phyloP scores from a whole-genome alignment of 139 green algal genomes.

The Ettlia oleoabundans region DNA sequence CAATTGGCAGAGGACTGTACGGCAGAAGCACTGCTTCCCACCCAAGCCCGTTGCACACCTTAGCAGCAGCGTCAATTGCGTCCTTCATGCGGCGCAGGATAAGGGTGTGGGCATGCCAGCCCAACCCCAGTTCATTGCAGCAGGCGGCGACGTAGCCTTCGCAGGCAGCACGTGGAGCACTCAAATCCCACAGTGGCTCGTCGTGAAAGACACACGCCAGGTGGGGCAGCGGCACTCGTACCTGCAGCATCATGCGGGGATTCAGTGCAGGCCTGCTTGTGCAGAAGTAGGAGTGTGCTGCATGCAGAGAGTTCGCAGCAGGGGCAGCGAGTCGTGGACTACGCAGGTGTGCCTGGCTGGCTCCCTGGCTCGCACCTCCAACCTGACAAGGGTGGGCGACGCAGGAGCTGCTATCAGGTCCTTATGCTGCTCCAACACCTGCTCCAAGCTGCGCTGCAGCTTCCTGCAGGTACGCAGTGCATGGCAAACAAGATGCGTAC shows the following conservation, averaged over 20 bases:
- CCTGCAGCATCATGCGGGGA: background rate
- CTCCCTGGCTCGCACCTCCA: constrained; percentile 1
- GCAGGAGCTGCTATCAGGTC: background rate
- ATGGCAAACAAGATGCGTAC: too few species aligned
- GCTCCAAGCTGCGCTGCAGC: constrained; percentile 13
- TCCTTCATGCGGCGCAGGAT: constrained; percentile 30
- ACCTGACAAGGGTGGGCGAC: background rate
- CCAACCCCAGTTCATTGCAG: constrained; percentile 13
- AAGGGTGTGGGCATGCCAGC: constrained; percentile 10
- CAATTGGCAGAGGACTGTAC: too few species aligned
- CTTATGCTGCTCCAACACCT: constrained; percentile 4
- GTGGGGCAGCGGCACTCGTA: constrained; percentile 12
- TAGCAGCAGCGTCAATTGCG: background rate
- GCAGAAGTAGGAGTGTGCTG: too few species aligned
- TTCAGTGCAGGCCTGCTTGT: background rate
- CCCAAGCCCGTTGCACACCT: too few species aligned
- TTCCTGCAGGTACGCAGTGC: background rate
- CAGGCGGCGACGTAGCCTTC: constrained; percentile 8
- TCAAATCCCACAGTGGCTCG: constrained; percentile 23
- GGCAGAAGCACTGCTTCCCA: too few species aligned
- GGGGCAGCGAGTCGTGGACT: too few species aligned
- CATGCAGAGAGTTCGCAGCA: too few species aligned
- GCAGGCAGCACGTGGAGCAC: constrained; percentile 12
- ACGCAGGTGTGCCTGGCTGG: too few species aligned
- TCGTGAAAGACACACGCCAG: background rate